Percentiles rank a stretch among this genome's conserved stretches.
Evolutionary conservation across 495 filamentous ascomycete species (phyloP).

Genomic region (Xanthoparmelia taractica): DNA sequence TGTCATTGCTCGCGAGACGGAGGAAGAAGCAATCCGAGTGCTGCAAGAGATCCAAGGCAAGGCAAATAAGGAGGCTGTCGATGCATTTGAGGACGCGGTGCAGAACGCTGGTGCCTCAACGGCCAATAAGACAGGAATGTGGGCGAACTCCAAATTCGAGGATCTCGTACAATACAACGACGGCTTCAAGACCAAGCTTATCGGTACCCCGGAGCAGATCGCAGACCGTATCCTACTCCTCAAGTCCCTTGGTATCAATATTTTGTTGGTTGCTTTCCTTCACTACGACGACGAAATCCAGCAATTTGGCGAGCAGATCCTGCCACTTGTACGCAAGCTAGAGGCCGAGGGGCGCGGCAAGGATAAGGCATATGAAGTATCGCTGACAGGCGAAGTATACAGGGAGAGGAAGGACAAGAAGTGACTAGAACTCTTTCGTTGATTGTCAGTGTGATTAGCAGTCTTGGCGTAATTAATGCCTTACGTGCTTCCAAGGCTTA

Average conservation of each 20-base stretch:
- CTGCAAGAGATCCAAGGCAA: constrained; percentile 44
- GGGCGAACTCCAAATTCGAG: constrained; percentile 40
- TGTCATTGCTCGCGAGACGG: constrained; percentile 42
- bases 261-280: constrained; percentile 39
- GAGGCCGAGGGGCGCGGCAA: constrained; percentile 40
- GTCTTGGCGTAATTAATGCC: neutral
- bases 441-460: neutral
- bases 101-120: constrained; percentile 37
- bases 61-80: constrained; percentile 40
- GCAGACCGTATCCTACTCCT: constrained; percentile 41
- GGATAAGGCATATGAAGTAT: constrained; percentile 37
- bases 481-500: neutral
- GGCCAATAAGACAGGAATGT: constrained; percentile 35
- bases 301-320: constrained; percentile 38
- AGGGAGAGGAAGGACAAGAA: constrained; percentile 22
- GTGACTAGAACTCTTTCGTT: neutral
- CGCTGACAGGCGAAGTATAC: constrained; percentile 38
- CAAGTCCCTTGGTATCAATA: constrained; percentile 39
- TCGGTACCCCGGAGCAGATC: constrained; percentile 42
- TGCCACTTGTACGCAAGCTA: constrained; percentile 37
- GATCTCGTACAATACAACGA: constrained; percentile 46
- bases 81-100: constrained; percentile 38
- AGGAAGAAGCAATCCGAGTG: constrained; percentile 39
- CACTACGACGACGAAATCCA: constrained; percentile 44
- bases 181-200: constrained; percentile 46